Evolutionary conservation across 2,329 filamentous ascomycete genomes (phyloP), one percentile per base, ranked within the genome.

Genomic region (Cladosporium austrohemisphaericum): DNA sequence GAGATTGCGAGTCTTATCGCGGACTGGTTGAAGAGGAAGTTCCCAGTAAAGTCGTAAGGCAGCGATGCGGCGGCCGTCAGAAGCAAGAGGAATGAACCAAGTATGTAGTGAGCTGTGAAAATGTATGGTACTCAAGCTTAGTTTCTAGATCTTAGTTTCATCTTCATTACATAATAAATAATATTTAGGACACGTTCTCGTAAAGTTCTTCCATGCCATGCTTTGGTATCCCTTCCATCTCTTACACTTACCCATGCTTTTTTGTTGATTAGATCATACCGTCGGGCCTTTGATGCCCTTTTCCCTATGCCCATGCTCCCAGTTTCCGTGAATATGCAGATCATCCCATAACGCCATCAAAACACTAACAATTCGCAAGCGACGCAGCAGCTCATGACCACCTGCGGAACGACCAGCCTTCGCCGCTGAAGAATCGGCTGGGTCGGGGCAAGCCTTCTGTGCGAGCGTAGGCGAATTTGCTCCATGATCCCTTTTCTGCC

Each of bases 1-100:
- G 67, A 68, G 51, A 51, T 58, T 28, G 52, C 54, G 13, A 28
- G 29, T 3, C 11, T 56, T 5, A 35, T 56, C 4, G 23, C 22
- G 3, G 56, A 52, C 8, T 58, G 54, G 54, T 16, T 55, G 54
- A 4, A 41, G 36, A 29, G 49, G 26, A 51, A 51, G 41, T 51
- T 51, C 7, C 40, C 31, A 11, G 49, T 44, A 2, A 33, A 51
- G n/a, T 25, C 37, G 44, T 38, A 32, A 11, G 9, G 18, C 11
- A 9, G n/a, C n/a, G n/a, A n/a, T n/a, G n/a, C n/a, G n/a, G n/a
- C n/a, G n/a, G n/a, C n/a, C n/a, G n/a, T n/a, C n/a, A n/a, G n/a
- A n/a, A n/a, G n/a, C n/a, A n/a, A n/a, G n/a, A n/a, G n/a, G n/a
- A n/a, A n/a, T n/a, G n/a, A n/a, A n/a, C n/a, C n/a, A n/a, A n/a